Evolutionary conservation across 2,329 filamentous ascomycete species (phyloP).

Genomic region (Aspergillus pseudoterreus): DNA sequence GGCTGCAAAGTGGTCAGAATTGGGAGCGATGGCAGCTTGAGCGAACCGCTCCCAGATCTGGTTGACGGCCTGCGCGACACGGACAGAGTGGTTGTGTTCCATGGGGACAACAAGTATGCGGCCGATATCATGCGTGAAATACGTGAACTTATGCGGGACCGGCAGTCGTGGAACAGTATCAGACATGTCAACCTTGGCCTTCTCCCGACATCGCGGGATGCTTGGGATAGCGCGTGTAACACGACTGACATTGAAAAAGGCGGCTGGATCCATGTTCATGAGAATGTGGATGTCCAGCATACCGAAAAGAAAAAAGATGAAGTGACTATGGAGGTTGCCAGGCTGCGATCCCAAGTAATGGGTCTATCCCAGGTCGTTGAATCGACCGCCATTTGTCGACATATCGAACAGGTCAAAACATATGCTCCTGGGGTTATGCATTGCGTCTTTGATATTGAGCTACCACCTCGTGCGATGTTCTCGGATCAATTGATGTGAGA

Average conservation of each 20-base stretch:
- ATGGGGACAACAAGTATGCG: constrained; percentile 63
- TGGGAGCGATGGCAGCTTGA: constrained; percentile 32
- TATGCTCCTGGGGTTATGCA: constrained; percentile 61
- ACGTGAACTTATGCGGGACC: constrained; percentile 26
- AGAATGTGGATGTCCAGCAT: constrained; percentile 51
- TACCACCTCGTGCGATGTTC: constrained; percentile 11
- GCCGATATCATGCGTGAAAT: constrained; percentile 36
- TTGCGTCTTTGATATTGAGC: constrained; percentile 56
- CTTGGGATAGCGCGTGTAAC: constrained; percentile 49
- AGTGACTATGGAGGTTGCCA: constrained; percentile 40
- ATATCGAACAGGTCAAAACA: constrained; percentile 54
- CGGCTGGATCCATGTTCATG: constrained; percentile 60
- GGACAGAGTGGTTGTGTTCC: constrained; percentile 62
- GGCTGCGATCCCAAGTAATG: constrained; percentile 17
- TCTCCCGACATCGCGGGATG: constrained; percentile 49
- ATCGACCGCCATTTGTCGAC: constrained; percentile 31
- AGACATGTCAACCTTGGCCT: constrained; percentile 59
- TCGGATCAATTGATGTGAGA: neutral
- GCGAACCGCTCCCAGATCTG: constrained; percentile 25
- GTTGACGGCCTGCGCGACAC: constrained; percentile 34
- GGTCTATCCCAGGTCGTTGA: constrained; percentile 1
- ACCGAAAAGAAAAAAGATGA: constrained; percentile 37
- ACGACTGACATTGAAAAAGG: constrained; percentile 44
- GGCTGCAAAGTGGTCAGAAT: constrained; percentile 52
- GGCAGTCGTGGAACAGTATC: constrained; percentile 35